Evolutionary conservation across 768 basidiomycete genomes (phyloP), one percentile per base, ranked within the genome.

Genomic region (Scleroderma citrinum): DNA sequence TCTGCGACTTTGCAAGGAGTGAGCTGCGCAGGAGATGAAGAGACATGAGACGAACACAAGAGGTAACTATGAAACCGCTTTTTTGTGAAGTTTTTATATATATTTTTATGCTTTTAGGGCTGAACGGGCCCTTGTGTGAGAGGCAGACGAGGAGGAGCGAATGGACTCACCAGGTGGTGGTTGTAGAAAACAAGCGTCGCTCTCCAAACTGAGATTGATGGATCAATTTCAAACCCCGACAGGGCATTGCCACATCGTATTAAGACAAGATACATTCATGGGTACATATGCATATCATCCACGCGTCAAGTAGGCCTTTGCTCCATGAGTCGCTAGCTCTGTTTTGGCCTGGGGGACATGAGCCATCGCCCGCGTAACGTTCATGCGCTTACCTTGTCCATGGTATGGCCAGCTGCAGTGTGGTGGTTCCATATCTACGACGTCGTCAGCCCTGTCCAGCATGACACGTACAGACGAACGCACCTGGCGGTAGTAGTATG

Each of bases 241-340:
- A 7, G 12, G 34, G 55, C 50, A 48, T 51, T 51, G 40, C 40
- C 40, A 42, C 23, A 16, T 31, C 30, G 20, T 8, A 31, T 17
- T 21, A 54, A 31, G 29, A 17, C 29, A 24, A 4, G n/a, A 29
- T 16, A 26, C 49, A n/a, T 46, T 31, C 47, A 48, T 23, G 26
- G 53, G 29, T 14, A 39, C 23, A 14, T 47, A 53, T 26, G 34
- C 41, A 32, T 43, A 54, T 80, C 68, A 89, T 53, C 87, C 88
- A 51, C 88, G 80, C 52, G 82, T 86, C 68, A 93, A 92, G 69
- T 93, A 93, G 23, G 88, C 81, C 66, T 85, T 89, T 50, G 92
- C 86, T 12, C 92, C 92, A 57, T 92, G 87, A 45, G 75, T 76
- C 3, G 89, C 85, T 43, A 95, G 68, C 64, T 94, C 92, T 23